Conservation (phyloP, 176 grass and related monocot species). For the Oryza meridionalis region DNA sequence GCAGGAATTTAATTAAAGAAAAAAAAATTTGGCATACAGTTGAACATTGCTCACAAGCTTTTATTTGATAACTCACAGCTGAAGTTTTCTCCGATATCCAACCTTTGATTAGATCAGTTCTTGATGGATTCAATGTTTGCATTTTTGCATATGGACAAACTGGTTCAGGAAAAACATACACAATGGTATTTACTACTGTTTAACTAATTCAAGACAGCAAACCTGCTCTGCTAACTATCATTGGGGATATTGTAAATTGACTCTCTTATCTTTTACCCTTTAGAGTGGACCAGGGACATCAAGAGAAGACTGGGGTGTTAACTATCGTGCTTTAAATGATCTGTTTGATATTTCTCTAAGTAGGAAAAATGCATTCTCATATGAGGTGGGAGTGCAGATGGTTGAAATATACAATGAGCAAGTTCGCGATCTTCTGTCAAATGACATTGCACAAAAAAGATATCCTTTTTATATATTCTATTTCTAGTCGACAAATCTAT, state of each 20-base stretch:
- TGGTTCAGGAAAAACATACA: slow-evolving; percentile 98
- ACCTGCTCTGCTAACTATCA: slow-evolving; percentile 17
- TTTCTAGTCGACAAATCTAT: slow-evolving; percentile 9
- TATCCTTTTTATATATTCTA: slow-evolving; percentile 66
- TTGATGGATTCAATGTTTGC: slow-evolving; percentile 98
- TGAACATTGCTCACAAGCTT: slow-evolving; percentile 31
- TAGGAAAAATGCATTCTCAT: slow-evolving; percentile 82
- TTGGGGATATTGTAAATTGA: slow-evolving; percentile 25
- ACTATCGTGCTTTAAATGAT: slow-evolving; percentile 97
- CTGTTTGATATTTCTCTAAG: slow-evolving; percentile 84
- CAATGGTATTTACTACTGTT: slow-evolving; percentile 67
- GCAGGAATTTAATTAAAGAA: slow-evolving; percentile 10
- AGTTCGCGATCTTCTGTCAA: slow-evolving; percentile 94
- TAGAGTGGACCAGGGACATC: slow-evolving; percentile 90
- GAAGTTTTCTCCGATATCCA: slow-evolving; percentile 96
- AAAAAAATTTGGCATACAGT: neutral
- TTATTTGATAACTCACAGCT: slow-evolving; percentile 48
- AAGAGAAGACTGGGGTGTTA: slow-evolving; percentile 98
- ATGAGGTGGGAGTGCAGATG: slow-evolving; percentile 98
- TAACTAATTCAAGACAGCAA: slow-evolving; percentile 27
- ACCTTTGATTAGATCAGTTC: slow-evolving; percentile 90
- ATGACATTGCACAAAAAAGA: slow-evolving; percentile 88
- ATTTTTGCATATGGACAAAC: slow-evolving; percentile 99
- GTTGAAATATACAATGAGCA: slow-evolving; percentile 99
- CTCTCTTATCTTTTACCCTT: slow-evolving; percentile 34